Base-by-base conservation (phyloP, 257 asterid genomes). In the Solanum appendiculatum region DNA sequence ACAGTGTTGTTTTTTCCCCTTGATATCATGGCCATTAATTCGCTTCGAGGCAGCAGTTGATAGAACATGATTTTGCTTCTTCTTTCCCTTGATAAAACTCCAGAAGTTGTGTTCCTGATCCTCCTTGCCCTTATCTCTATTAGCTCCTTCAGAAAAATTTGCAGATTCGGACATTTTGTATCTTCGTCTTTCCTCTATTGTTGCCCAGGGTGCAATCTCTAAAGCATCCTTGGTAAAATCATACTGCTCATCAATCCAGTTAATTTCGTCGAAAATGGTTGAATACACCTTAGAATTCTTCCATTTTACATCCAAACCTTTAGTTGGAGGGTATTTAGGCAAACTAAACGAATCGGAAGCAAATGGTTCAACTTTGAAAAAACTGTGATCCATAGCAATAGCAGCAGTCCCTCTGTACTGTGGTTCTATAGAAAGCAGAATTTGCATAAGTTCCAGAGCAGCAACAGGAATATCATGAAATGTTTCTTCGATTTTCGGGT, bases 1-100 rank as follows among this genome's bases (percentile, higher is more conserved):
- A 58, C 0, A 58, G 0, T 58, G 68, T 0, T n/a, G 33, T n/a
- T n/a, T 63, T n/a, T n/a, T 16, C 0, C 58, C 23, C 23, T 51
- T 51, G 58, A 51, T 16, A 16, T 51, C 58, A 51, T 16, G 58
- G 58, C 58, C 58, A 51, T 51, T 5, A 51, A 51, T 8, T 51
- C 58, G 5, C 58, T 51, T 51, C 23, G 58, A 51, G 58, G 58
- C 23, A 51, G 58, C 58, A 16, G 58, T 51, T 51, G 23, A 51
- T 8, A 2, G 58, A 15, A 51, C 58, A 48, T 48, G 58, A 48
- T 51, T 51, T 51, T 51, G 58, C 58, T 51, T 16, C 58, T 51
- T 51, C 8, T 16, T 51, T 51, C 58, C 58, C 23, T 51, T 51
- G 5, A 51, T 51, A 51, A 51, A 51, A 51, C 58, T 51, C 58